Base-by-base conservation (phyloP, 2,329 filamentous ascomycete genomes). In the Stagonosporopsis cucurbitacearum region DNA sequence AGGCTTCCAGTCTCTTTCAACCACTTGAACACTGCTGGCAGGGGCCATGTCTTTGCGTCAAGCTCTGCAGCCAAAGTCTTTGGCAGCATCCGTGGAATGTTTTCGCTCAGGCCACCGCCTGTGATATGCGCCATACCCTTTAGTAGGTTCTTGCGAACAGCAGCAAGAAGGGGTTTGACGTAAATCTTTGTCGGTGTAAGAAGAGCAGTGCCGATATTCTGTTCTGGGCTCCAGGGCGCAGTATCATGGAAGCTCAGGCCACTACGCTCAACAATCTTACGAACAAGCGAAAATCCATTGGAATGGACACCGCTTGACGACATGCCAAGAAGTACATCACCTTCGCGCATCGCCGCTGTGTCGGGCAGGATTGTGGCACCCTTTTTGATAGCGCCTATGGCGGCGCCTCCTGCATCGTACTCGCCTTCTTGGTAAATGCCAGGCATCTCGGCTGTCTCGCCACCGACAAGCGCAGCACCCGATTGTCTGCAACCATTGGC, bases 61-160 rank as follows among this genome's bases (percentile, higher is more conserved):
- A 99, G 87, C 72, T 92, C 86, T 2, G 92, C 94, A 1, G 89
- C 85, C 6, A 99, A 85, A 41, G 87, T 81, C 30, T 83, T 76
- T 1, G 95, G 95, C 17, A 99, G 83, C 90, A 96, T 96, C 62
- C 95, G 88, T 26, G 95, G 95, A 23, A 99, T 89, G 75, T 99
- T 99, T 78, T 99, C 95, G 17, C 89, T 82, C 19, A 99, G 84
- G 11, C 95, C 95, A 58, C 95, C 95, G 46, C 95, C 95, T 0
- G 95, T 99, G 79, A 99, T 98, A 78, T 99, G 95, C 11, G 95
- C 90, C 75, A 98, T 89, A 49, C 95, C 95, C 80, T 96, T 96
- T 75, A 98, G 82, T 36, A 92, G 80, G 9, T 82, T 79, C 61
- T 83, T 81, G 43, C 84, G 78, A 5, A 80, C 73, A 1, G 89